Percentiles rank a stretch among this genome's conserved stretches.
Conservation (phyloP, 2,329 filamentous ascomycete genomes). For the Coniosporium tulheliwenetii region DNA sequence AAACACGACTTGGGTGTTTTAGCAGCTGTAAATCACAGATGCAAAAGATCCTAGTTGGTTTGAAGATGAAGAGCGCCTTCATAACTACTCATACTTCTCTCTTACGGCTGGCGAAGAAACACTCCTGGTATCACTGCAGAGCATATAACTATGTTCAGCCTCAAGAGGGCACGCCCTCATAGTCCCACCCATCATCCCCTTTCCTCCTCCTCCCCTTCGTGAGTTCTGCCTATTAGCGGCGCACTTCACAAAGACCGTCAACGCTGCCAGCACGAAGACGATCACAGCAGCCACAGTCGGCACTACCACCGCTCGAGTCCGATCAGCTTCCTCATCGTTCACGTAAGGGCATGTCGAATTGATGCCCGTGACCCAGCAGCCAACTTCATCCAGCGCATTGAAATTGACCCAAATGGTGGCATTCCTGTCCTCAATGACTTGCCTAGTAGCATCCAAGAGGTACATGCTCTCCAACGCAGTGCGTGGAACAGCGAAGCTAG, state of each 20-base stretch:
- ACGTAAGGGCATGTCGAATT: conserved; percentile 44
- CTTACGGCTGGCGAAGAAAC: too few relatives aligned
- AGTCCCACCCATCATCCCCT: conserved; percentile 41
- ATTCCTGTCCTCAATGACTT: conserved; percentile 2
- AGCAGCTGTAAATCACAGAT: too few relatives aligned
- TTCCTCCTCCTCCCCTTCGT: conserved; percentile 32
- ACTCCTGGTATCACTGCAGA: too few relatives aligned
- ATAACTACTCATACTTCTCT: too few relatives aligned
- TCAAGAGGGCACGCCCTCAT: conserved; percentile 45
- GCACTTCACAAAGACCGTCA: conserved; percentile 50
- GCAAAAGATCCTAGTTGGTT: too few relatives aligned
- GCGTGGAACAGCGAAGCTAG: conserved; percentile 40
- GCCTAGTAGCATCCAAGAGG: conserved; percentile 23
- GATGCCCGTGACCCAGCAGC: conserved; percentile 45
- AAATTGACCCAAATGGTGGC: conserved; percentile 40
- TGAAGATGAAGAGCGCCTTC: too few relatives aligned
- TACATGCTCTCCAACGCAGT: conserved; percentile 49
- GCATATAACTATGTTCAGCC: background rate
- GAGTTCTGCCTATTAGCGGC: conserved; percentile 43
- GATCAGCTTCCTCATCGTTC: conserved; percentile 17
- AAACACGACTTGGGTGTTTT: too few relatives aligned
- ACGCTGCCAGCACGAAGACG: conserved; percentile 41
- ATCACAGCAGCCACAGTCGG: conserved; percentile 47
- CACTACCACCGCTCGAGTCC: conserved; percentile 37
- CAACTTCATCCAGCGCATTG: conserved; percentile 38